Percentiles rank a stretch among this genome's conserved stretches.
Evolutionary conservation across 352 stramenopile genomes (phyloP).

Genomic region (Halophytophthora polymorphica): DNA sequence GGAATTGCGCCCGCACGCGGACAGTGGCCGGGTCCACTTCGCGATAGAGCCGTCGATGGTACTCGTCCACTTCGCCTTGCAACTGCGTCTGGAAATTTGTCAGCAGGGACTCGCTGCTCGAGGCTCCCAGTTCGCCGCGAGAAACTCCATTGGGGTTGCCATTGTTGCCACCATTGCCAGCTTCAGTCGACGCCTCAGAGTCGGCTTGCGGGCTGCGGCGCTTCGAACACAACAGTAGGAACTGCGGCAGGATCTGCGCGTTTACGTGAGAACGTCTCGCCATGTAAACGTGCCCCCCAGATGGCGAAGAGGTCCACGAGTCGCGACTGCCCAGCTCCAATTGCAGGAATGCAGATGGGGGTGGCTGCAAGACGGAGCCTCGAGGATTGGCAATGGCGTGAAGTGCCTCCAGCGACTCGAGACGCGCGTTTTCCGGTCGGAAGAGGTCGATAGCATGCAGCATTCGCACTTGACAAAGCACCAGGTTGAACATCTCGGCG

Average conservation of each 20-base stretch:
- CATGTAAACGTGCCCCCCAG: conserved; percentile 33
- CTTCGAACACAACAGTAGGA: conserved; percentile 35
- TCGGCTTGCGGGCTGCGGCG: neutral
- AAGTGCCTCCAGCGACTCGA: conserved; percentile 23
- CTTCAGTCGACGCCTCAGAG: neutral
- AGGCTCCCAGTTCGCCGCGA: neutral
- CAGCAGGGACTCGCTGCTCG: conserved; percentile 13
- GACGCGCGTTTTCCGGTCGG: conserved; percentile 10
- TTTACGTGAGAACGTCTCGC: conserved; percentile 18
- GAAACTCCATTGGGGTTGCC: neutral
- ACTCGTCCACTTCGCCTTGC: conserved; percentile 26
- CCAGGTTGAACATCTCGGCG: conserved; percentile 32
- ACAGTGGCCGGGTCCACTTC: conserved; percentile 34
- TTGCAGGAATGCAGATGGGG: conserved; percentile 34
- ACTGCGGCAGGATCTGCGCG: conserved; percentile 28
- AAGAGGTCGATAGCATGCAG: conserved; percentile 36
- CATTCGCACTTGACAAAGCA: conserved; percentile 42
- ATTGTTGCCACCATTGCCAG: neutral
- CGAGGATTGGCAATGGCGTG: conserved; percentile 17
- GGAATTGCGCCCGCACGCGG: conserved; percentile 21
- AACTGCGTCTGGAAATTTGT: conserved; percentile 23
- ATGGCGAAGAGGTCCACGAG: conserved; percentile 9
- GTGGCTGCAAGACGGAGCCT: conserved; percentile 21
- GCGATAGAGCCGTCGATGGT: conserved; percentile 27
- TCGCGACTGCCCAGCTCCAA: conserved; percentile 18